Evolutionary conservation across 306 rosid genomes (phyloP).

Genomic region (Castanea sativa): DNA sequence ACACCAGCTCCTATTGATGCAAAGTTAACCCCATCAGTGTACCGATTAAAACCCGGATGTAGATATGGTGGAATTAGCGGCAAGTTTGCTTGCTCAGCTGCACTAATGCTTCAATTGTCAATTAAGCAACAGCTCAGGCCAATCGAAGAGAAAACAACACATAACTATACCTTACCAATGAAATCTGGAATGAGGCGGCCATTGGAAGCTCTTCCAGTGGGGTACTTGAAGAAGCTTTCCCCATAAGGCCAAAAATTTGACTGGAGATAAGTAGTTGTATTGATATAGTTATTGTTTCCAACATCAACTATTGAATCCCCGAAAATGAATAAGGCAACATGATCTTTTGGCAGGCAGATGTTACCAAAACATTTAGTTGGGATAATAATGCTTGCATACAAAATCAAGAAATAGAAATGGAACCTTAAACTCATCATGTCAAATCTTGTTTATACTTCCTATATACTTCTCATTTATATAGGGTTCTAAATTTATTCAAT

Average conservation of each 20-base stretch:
- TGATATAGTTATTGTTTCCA: conserved; percentile 23
- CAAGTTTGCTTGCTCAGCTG: neutral
- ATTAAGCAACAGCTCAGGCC: neutral
- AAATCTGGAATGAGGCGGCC: conserved; percentile 31
- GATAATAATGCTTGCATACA: neutral
- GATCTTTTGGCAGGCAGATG: conserved; percentile 14
- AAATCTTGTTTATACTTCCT: neutral
- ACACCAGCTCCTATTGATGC: conserved; percentile 39
- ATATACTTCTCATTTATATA: neutral
- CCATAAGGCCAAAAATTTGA: neutral
- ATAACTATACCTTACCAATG: conserved; percentile 27
- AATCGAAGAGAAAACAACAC: neutral
- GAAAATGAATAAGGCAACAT: conserved; percentile 41
- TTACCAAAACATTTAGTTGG: neutral
- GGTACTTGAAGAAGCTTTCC: neutral
- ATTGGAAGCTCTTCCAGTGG: neutral
- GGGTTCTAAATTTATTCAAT: too few relatives aligned
- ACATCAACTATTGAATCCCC: conserved; percentile 55
- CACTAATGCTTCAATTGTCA: neutral
- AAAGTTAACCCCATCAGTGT: conserved; percentile 28
- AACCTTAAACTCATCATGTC: conserved; percentile 15
- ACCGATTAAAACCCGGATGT: conserved; percentile 2
- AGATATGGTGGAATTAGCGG: neutral
- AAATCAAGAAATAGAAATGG: conserved; percentile 1
- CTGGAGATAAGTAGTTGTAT: neutral